phyloP scores from a whole-genome alignment of 495 filamentous ascomycete genomes.

The Talaromyces proteolyticus region DNA sequence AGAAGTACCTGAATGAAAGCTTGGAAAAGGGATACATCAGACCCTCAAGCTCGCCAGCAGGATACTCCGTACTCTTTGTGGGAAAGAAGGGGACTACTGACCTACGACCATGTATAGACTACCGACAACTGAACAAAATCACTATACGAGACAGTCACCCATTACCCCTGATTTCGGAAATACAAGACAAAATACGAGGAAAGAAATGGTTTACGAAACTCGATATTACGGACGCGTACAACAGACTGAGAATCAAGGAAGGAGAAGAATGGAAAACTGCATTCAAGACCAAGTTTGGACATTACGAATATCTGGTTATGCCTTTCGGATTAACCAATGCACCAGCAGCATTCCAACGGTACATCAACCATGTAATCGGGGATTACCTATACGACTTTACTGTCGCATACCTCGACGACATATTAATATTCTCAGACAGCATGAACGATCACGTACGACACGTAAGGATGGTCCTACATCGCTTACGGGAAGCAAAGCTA shows the following conservation, averaged over 20 bases:
- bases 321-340: constrained; percentile 10
- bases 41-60: constrained; percentile 1
- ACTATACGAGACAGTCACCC: constrained; percentile 11
- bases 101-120: constrained; percentile 10
- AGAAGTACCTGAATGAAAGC: constrained; percentile 12
- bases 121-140: constrained; percentile 8
- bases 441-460: constrained; percentile 5
- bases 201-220: constrained; percentile 14
- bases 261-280: constrained; percentile 15
- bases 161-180: constrained; percentile 4
- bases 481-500: background rate
- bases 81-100: background rate
- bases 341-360: constrained; percentile 5
- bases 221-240: constrained; percentile 13
- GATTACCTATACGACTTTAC: constrained; percentile 1
- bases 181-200: constrained; percentile 11
- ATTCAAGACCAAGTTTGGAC: constrained; percentile 8
- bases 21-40: constrained; percentile 4
- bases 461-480: background rate
- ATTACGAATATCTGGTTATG: constrained; percentile 15
- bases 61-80: constrained; percentile 3
- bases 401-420: background rate
- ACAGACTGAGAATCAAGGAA: constrained; percentile 9
- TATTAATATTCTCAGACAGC: background rate
- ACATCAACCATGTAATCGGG: constrained; percentile 4